Evolutionary conservation across 345 rosid genomes (phyloP), one percentile per base, ranked within the genome.

Genomic region (Eucalyptus regnans): DNA sequence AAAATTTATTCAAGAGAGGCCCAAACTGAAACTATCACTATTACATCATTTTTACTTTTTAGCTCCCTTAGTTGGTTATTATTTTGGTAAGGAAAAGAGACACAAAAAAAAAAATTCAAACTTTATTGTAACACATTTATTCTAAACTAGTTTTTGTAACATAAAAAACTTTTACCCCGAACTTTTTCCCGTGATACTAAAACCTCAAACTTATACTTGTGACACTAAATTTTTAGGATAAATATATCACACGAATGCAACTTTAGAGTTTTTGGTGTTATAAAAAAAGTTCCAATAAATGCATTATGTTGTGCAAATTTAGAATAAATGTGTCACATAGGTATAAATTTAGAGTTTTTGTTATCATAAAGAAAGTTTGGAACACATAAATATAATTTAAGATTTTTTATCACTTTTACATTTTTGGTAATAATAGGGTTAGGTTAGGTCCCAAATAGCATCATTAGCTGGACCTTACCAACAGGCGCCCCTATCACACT

Each of bases 281-380:
- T 0, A 52, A 3, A 52, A 49, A 52, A 52, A 52, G 4, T 0
- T 52, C 10, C 4, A 0, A 52, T 18, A 52, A 52, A 52, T 52
- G 25, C 3, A 0, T 18, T 7, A 3, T 0, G 1, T 18, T 52
- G 4, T 52, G 10, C 10, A 52, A 52, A 18, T 52, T 52, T 52
- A 0, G 0, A 52, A 0, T 52, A 52, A 52, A 0, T 52, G 25
- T 52, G 25, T 52, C 2, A 7, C 0, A 51, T 16, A 6, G 0
- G 0, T 16, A 51, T 51, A 51, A 51, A 16, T 51, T 51, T 51
- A 51, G 0, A 16, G 4, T 51, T 51, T 50, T 52, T 18, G 4
- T 52, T 52, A 17, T 17, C 1, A 41, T 41, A 41, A 41, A 41
- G 1, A 41, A 1, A 41, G 41, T 41, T 41, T 41, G 41, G 5